These are phyloP conservation scores for Xerocomus potaroensis DNA, from an alignment of 768 basidiomycete genomes.

Conservation along the genomic window DNA sequence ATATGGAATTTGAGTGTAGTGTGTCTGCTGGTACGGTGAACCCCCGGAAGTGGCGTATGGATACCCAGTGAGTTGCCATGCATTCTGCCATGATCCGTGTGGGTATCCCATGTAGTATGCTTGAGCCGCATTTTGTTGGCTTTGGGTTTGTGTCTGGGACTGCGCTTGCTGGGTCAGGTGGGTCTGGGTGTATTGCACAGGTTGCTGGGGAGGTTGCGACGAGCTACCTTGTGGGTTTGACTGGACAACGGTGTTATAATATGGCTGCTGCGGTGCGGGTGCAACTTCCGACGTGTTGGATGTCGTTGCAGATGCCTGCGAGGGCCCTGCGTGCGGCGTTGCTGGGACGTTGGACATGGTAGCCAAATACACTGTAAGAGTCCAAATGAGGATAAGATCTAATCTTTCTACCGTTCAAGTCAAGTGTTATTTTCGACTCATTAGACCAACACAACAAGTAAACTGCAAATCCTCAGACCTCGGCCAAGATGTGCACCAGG, in stretches of 20 bases:
- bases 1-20: slow-evolving; percentile 33
- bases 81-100: slow-evolving; percentile 31
- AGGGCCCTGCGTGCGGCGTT: slow-evolving; percentile 29
- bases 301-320: slow-evolving; percentile 16
- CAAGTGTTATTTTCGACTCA: too few species aligned
- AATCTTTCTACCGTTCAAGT: not conserved
- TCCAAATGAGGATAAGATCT: slow-evolving; percentile 3
- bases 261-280: slow-evolving; percentile 3
- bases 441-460: too few species aligned
- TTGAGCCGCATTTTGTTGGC: slow-evolving; percentile 28
- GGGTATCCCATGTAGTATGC: slow-evolving; percentile 33
- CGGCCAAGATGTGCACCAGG: slow-evolving; percentile 52
- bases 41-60: slow-evolving; percentile 28
- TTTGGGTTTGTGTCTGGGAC: slow-evolving; percentile 15
- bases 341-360: slow-evolving; percentile 40
- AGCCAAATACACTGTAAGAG: not conserved
- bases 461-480: slow-evolving; percentile 35
- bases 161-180: slow-evolving; percentile 16
- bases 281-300: slow-evolving; percentile 9
- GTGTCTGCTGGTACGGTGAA: slow-evolving; percentile 31
- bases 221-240: slow-evolving; percentile 11
- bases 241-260: slow-evolving; percentile 13
- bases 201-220: slow-evolving; percentile 17
- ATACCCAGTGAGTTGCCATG: slow-evolving; percentile 33
- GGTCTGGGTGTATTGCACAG: slow-evolving; percentile 19